Evolutionary conservation across 257 asterid genomes (phyloP).

Genomic region (Penstemon eatonii): DNA sequence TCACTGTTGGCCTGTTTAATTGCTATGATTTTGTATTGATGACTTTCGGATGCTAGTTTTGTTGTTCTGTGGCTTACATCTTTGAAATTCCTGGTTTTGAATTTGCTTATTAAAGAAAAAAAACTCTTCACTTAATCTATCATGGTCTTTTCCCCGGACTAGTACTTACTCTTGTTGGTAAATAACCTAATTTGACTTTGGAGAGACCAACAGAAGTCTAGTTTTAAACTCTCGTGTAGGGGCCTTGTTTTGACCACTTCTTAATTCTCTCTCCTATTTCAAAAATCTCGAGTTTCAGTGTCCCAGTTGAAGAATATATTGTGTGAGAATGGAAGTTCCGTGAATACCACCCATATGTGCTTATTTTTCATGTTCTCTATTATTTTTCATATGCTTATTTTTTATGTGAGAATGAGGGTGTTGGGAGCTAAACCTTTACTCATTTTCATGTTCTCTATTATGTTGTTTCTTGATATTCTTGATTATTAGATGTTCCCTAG

Average conservation of each 20-base stretch:
- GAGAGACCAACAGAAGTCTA: too few species aligned
- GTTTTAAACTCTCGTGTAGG: background rate
- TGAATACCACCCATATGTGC: background rate
- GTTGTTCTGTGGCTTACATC: background rate
- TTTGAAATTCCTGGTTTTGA: background rate
- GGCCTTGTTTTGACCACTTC: background rate
- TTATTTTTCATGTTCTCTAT: background rate
- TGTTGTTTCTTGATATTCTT: slow-evolving; percentile 3
- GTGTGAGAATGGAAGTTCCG: background rate
- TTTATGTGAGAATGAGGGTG: background rate
- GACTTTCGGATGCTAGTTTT: background rate
- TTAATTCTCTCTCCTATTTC: too few species aligned
- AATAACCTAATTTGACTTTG: too few species aligned
- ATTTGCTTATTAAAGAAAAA: background rate
- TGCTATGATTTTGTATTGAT: background rate
- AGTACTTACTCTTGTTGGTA: too few species aligned
- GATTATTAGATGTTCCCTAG: background rate
- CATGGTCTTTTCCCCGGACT: background rate
- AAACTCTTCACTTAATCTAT: background rate
- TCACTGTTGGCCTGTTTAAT: background rate
- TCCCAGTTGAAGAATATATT: background rate
- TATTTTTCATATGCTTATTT: background rate
- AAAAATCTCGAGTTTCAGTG: background rate
- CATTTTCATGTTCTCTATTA: background rate
- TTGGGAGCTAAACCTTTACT: background rate